Evolutionary conservation across 2,329 filamentous ascomycete genomes (phyloP), one percentile per base, ranked within the genome.

Genomic region (Xenosphaeropsis pyriputrescens): DNA sequence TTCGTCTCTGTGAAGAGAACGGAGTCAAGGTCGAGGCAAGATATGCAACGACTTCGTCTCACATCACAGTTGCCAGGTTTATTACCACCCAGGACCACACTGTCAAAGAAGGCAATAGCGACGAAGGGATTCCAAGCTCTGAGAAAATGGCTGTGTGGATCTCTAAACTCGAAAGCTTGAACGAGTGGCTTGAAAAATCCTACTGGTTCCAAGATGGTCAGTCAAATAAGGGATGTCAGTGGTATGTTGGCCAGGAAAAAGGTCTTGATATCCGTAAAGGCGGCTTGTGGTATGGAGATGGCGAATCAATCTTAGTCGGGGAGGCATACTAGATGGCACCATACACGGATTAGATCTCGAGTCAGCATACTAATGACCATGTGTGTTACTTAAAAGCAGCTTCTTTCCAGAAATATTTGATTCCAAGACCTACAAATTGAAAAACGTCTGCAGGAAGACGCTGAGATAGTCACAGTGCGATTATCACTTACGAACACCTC

Each of bases 41-140:
- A 40, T 96, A 95, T 55, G 77, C 88, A 17, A 85, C 93, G 2
- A 88, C 88, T 2, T 89, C 82, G 34, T 85, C 85, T 13, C 89
- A 96, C 61, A 71, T 95, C 51, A 95, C 89, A 0, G 71, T 95
- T 40, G 86, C 73, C 0, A 68, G 89, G 3, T 95, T 91, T 54
- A 69, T 94, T 32, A 69, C 67, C 8, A 68, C 75, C 31, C 62
- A 67, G 11, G 84, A 88, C 45, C 72, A 78, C 49, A 65, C 68
- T 29, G 4, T 26, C 8, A 26, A 11, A 9, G 12, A 26, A 26
- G 22, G 12, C 4, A 11, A 11, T 6, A 26, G 5, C 12, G 22
- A 26, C 8, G 12, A 26, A 26, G 22, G 8, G 12, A 9, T 9
- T 11, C 8, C 22, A 67, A 68, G 67, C 6, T 57, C 60, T 5